Conservation (phyloP, 1,139 yeast species). For the Blastobotrys ciferrii region DNA sequence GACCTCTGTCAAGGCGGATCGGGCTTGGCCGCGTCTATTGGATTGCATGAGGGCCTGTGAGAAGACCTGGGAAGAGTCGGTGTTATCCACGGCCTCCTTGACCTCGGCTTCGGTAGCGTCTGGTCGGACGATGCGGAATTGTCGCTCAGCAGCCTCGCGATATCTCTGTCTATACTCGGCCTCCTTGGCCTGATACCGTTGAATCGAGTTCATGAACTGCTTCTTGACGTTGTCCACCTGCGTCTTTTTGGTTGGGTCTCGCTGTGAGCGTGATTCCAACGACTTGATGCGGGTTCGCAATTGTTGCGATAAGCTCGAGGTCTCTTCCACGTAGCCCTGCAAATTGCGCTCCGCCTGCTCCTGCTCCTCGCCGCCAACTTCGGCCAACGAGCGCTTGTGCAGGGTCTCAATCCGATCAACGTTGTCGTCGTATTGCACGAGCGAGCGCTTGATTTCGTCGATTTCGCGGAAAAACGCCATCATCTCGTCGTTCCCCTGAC, state of each 20-base stretch:
- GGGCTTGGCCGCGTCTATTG: conserved; percentile 94
- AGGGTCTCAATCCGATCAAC: conserved; percentile 76
- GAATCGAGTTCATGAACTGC: conserved; percentile 81
- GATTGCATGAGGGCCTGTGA: conserved; percentile 91
- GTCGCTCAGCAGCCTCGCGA: conserved; percentile 87
- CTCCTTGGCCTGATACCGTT: conserved; percentile 82
- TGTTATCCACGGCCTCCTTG: conserved; percentile 78
- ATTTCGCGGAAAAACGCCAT: conserved; percentile 79
- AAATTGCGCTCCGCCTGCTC: conserved; percentile 71
- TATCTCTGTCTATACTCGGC: conserved; percentile 83
- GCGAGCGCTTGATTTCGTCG: conserved; percentile 74
- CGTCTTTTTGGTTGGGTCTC: conserved; percentile 75
- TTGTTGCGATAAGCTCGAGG: conserved; percentile 71
- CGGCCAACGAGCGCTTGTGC: conserved; percentile 81
- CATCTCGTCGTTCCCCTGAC: conserved; percentile 48
- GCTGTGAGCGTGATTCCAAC: conserved; percentile 67
- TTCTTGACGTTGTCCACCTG: conserved; percentile 90
- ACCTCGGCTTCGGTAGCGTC: conserved; percentile 87
- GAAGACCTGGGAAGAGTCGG: conserved; percentile 85
- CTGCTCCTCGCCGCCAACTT: conserved; percentile 73
- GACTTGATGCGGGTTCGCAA: conserved; percentile 75
- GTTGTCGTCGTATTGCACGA: conserved; percentile 76
- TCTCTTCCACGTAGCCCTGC: conserved; percentile 73
- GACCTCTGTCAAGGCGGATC: conserved; percentile 92
- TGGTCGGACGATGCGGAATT: conserved; percentile 88